phyloP scores from a whole-genome alignment of 106 monocot species.

The Apostasia shenzhenica region DNA sequence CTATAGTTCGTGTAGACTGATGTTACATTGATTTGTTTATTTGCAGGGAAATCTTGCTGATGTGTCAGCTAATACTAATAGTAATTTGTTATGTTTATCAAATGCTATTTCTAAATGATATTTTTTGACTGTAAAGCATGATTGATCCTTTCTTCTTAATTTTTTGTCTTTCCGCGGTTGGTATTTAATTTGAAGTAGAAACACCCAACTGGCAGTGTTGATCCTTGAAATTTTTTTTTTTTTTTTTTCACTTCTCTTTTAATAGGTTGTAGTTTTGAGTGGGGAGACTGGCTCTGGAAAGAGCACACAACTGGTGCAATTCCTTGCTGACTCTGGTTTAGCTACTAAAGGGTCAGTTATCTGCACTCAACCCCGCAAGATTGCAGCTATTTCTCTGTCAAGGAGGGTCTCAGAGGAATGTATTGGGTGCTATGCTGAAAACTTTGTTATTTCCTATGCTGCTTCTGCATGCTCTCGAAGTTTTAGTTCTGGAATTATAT shows the following conservation, averaged over 20 bases:
- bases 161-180: too few species aligned
- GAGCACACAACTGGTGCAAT: conserved; percentile 95
- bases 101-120: too few species aligned
- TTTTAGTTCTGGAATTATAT: conserved; percentile 49
- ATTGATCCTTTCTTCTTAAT: too few species aligned
- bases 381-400: conserved; percentile 72
- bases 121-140: too few species aligned
- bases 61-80: too few species aligned
- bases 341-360: conserved; percentile 57
- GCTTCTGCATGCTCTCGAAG: conserved; percentile 36
- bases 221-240: neutral
- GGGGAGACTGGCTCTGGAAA: conserved; percentile 98
- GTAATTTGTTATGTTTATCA: too few species aligned
- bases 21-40: too few species aligned
- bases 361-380: conserved; percentile 95
- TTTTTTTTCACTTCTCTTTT: neutral
- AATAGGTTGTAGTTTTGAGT: conserved; percentile 63
- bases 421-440: conserved; percentile 57
- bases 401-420: conserved; percentile 75
- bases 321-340: conserved; percentile 71
- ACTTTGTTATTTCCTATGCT: conserved; percentile 39
- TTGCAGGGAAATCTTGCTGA: too few species aligned
- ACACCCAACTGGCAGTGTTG: too few species aligned
- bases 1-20: too few species aligned
- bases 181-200: too few species aligned